Conservation (phyloP, 371 early-diverging fungal species). For the Blakeslea trispora region DNA sequence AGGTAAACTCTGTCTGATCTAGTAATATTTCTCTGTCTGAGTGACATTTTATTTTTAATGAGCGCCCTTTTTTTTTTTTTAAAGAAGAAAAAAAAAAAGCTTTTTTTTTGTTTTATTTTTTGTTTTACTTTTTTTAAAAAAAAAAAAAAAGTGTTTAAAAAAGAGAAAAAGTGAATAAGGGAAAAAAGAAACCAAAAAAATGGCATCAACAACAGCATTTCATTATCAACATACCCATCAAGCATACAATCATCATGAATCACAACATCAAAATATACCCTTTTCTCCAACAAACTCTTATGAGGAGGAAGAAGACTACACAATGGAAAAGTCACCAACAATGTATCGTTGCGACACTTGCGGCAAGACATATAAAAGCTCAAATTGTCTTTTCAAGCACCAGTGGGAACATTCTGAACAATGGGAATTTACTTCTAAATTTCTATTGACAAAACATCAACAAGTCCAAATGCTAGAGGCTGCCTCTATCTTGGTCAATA, state of each 20-base stretch:
- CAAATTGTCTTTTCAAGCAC: conserved; percentile 67
- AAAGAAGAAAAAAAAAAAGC: too few species aligned
- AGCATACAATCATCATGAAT: background rate
- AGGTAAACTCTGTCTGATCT: too few species aligned
- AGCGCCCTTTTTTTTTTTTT: too few species aligned
- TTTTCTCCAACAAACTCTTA: background rate
- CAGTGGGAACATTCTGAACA: conserved; percentile 70
- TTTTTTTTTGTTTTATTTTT: too few species aligned
- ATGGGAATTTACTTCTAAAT: conserved; percentile 64
- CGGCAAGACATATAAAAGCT: conserved; percentile 69
- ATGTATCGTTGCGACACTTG: conserved; percentile 53
- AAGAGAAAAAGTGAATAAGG: too few species aligned
- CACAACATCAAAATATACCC: background rate
- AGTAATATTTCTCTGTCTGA: too few species aligned
- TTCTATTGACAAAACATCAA: conserved; percentile 69
- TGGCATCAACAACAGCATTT: background rate
- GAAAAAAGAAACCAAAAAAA: too few species aligned
- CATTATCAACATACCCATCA: background rate
- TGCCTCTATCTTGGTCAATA: conserved; percentile 63
- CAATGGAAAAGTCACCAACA: conserved; percentile 10
- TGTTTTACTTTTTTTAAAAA: background rate
- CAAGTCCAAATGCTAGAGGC: conserved; percentile 77
- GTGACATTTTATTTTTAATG: too few species aligned
- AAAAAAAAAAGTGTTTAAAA: too few species aligned
- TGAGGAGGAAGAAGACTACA: background rate